Conservation (phyloP, 169 alveolate genomes). For the Miamiensis avidus region DNA sequence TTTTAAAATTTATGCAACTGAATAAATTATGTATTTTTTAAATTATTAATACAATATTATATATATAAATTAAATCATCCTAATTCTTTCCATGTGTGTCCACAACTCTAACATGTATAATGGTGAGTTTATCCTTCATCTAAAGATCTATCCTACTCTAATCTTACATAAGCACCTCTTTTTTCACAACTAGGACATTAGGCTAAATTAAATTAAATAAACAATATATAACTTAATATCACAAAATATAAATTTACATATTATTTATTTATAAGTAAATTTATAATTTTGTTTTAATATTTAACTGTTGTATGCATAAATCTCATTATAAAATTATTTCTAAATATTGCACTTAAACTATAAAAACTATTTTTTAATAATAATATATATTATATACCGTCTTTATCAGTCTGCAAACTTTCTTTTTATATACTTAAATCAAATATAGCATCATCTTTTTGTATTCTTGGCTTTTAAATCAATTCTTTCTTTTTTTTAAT, state of each 20-base stretch:
- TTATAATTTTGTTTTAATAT: no score
- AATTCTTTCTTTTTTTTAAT: constrained; percentile 5
- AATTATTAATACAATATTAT: no score
- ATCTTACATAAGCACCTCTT: constrained; percentile 31
- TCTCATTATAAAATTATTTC: neutral
- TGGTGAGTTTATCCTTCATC: constrained; percentile 34
- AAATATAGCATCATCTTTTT: constrained; percentile 19
- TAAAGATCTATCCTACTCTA: constrained; percentile 27
- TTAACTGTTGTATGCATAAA: no score
- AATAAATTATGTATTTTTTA: no score
- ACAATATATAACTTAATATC: no score
- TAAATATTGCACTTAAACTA: neutral
- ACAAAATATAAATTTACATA: no score
- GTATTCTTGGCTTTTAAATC: constrained; percentile 1
- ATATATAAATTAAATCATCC: constrained; percentile 5
- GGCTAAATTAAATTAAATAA: neutral
- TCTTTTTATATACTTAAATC: constrained; percentile 25
- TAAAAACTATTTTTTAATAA: neutral
- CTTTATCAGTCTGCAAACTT: constrained; percentile 20
- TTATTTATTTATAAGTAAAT: no score
- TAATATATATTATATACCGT: neutral
- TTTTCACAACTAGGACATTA: constrained; percentile 20
- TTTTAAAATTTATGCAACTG: no score
- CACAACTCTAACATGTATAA: constrained; percentile 11
- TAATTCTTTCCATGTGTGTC: constrained; percentile 27